Evolutionary conservation across 169 alveolate genomes (phyloP), one percentile per base, ranked within the genome.

Genomic region (Plasmodium sp.): DNA sequence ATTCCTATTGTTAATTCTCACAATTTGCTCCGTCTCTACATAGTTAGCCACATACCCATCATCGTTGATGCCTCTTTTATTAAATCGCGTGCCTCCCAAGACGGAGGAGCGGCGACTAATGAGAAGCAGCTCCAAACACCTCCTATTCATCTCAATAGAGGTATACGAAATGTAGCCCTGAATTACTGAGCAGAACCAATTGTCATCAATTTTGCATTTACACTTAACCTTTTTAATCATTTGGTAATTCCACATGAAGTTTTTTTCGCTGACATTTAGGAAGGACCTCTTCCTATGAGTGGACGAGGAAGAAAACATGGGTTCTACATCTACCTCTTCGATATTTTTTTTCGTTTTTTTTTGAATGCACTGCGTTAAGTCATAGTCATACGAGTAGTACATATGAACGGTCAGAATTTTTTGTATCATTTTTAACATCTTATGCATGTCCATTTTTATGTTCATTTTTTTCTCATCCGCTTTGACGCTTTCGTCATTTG

Each of bases 61-160:
- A 51, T 96, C 93, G 91, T 98, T 99, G 22, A 99, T 98, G 6
- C 99, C 99, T 85, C 99, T 97, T 58, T 98, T 95, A 71, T 97
- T 95, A 93, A 98, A 99, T 84, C 99, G 95, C 45, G 99, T 98
- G 31, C 99, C 99, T 39, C 98, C 98, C 93, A 99, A 97, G 88
- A 98, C 96, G 16, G 97, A 92, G 48, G 99, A 99, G 91, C 99
- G 97, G 93, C 99, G 97, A 18, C 99, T 97, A 14, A 99, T 97
- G 81, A 99, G 95, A 43, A 94, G 82, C 22, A 96, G 58, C 39
- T 88, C 96, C 27, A 97, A 33, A 48, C 84, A 81, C 74, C 96
- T 72, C 18, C 96, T 96, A 83, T 95, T 85, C 5, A 96, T 71
- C 31, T 81, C 95, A 6, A 96, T 81, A 43, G 94, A 86, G 5